Conservation (phyloP, 2,329 filamentous ascomycete species). For the Harringtonia aguacate region DNA sequence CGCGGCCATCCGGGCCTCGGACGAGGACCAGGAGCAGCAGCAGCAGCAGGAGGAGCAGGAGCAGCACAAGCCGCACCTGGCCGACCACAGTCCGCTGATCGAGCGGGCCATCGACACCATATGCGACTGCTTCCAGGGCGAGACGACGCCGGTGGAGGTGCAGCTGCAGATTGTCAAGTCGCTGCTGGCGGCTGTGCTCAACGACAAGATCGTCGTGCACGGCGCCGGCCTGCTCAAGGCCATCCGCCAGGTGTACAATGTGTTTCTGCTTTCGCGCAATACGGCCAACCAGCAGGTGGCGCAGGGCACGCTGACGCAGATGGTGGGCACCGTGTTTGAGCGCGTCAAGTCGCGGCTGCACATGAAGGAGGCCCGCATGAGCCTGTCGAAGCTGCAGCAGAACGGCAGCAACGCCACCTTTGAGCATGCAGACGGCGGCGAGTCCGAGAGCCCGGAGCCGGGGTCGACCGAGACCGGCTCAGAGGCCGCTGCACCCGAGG, state of each 20-base stretch:
- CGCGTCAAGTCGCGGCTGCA: constrained; percentile 78
- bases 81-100: constrained; percentile 60
- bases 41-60: constrained; percentile 26
- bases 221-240: constrained; percentile 93
- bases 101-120: constrained; percentile 98
- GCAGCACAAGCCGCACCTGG: not conserved
- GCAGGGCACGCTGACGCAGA: constrained; percentile 92
- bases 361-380: constrained; percentile 71
- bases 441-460: too few species aligned
- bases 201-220: constrained; percentile 98
- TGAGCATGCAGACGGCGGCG: constrained; percentile 31
- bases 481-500: constrained; percentile 19
- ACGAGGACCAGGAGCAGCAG: constrained; percentile 14
- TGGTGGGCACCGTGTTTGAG: constrained; percentile 98
- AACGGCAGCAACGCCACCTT: constrained; percentile 42
- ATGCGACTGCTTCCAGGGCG: constrained; percentile 97
- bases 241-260: constrained; percentile 96
- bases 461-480: too few species aligned
- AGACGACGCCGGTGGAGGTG: constrained; percentile 82
- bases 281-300: constrained; percentile 94
- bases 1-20: constrained; percentile 19
- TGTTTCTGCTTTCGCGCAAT: constrained; percentile 90
- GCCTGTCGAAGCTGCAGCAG: constrained; percentile 39
- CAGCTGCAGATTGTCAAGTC: constrained; percentile 99
- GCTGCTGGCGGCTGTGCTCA: constrained; percentile 84